A percentile compares a stretch with the other conserved stretches of the same genome.
Conservation (phyloP, 495 filamentous ascomycete genomes). For the Podospora comata region DNA sequence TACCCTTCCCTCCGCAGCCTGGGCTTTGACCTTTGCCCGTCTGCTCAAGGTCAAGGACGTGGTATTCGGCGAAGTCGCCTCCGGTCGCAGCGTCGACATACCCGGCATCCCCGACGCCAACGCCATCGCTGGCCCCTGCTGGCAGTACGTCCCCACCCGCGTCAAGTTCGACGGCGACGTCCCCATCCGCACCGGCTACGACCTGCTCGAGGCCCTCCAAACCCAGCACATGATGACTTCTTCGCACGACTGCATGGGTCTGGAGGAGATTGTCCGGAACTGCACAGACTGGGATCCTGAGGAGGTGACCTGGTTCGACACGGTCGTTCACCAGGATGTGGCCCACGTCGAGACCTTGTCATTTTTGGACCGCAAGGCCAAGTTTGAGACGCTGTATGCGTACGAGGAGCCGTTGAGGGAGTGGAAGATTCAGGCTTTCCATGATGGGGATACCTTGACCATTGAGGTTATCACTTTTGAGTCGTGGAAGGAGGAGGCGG, state of each 20-base stretch:
- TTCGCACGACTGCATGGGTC: constrained; percentile 37
- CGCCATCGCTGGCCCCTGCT: constrained; percentile 44
- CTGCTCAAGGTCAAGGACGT: constrained; percentile 49
- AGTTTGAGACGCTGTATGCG: constrained; percentile 44
- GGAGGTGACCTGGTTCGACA: constrained; percentile 37
- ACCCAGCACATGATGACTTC: constrained; percentile 38
- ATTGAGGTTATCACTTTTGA: constrained; percentile 45
- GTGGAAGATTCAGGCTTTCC: constrained; percentile 47
- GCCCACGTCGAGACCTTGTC: constrained; percentile 36
- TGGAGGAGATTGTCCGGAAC: constrained; percentile 32
- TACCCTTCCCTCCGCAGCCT: constrained; percentile 58
- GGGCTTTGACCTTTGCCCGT: constrained; percentile 58
- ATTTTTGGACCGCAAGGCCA: constrained; percentile 23
- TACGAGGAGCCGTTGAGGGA: constrained; percentile 44
- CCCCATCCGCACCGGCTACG: constrained; percentile 23
- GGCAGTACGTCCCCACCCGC: constrained; percentile 44
- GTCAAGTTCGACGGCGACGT: constrained; percentile 26
- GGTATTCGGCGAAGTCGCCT: constrained; percentile 59
- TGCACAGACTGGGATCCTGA: constrained; percentile 30
- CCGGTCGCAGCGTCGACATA: constrained; percentile 55
- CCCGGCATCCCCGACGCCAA: constrained; percentile 43
- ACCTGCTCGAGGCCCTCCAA: constrained; percentile 37
- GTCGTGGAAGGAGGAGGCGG: constrained; percentile 40
- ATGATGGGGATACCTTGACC: constrained; percentile 37
- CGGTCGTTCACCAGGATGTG: constrained; percentile 35